These are phyloP conservation scores for Alisma plantagoaquatica DNA, from an alignment of 106 monocot species.

Conservation along the genomic window DNA sequence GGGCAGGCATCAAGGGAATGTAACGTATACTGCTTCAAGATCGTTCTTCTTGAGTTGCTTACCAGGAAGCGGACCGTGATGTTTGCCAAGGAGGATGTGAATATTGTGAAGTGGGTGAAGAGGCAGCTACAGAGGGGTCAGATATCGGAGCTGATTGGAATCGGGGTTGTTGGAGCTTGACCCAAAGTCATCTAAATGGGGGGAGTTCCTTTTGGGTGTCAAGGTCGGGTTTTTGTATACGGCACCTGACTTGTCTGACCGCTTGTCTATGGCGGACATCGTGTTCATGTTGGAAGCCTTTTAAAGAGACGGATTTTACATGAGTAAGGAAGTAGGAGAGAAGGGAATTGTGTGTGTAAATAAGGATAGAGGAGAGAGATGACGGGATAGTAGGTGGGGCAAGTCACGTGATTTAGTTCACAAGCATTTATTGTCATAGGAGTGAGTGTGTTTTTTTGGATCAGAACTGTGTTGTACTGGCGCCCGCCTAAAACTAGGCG, in stretches of 20 bases:
- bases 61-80: constrained; percentile 71
- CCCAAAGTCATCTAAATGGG: constrained; percentile 93
- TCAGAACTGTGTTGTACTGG: no score
- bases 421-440: no score
- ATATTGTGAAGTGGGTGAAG: constrained; percentile 98
- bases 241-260: constrained; percentile 54
- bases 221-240: constrained; percentile 96
- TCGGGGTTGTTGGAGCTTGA: constrained; percentile 92
- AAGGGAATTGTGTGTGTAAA: no score
- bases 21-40: constrained; percentile 91
- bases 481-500: no score
- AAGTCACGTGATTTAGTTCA: no score
- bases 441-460: no score
- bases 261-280: constrained; percentile 72
- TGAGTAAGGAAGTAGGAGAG: no score
- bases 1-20: constrained; percentile 72
- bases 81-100: constrained; percentile 48
- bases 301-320: no score
- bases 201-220: constrained; percentile 83
- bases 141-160: constrained; percentile 67
- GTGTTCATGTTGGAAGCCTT: constrained; percentile 99
- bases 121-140: constrained; percentile 82
- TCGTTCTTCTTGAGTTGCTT: constrained; percentile 83
- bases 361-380: no score
- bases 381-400: no score